These are phyloP conservation scores for Tolypocladium album DNA, from an alignment of 2,329 filamentous ascomycete species.

Conservation along the genomic window DNA sequence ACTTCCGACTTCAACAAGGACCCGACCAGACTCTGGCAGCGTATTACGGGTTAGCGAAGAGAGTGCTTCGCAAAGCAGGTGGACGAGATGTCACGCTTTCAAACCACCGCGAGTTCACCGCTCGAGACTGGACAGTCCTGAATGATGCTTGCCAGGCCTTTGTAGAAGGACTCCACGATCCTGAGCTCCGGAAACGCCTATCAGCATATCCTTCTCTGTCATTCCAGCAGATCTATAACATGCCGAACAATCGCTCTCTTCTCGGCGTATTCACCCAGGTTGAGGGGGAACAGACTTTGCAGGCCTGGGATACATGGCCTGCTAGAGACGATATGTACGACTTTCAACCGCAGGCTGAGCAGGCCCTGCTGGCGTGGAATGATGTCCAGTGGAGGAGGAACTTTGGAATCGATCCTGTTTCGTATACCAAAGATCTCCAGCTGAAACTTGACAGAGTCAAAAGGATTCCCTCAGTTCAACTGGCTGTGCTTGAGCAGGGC, in stretches of 20 bases:
- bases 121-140: conserved; percentile 35
- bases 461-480: conserved; percentile 39
- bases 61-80: conserved; percentile 35
- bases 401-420: conserved; percentile 34
- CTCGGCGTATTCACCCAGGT: conserved; percentile 41
- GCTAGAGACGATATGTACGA: conserved; percentile 8
- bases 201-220: conserved; percentile 35
- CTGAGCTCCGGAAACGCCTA: conserved; percentile 32
- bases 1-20: conserved; percentile 29
- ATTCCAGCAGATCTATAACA: conserved; percentile 15
- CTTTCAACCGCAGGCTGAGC: conserved; percentile 17
- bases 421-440: conserved; percentile 43
- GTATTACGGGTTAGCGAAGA: conserved; percentile 39
- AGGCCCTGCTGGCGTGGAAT: conserved; percentile 33
- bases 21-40: conserved; percentile 27
- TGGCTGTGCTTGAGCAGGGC: conserved; percentile 42
- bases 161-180: conserved; percentile 40
- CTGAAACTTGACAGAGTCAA: conserved; percentile 36
- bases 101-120: conserved; percentile 30
- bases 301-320: conserved; percentile 21
- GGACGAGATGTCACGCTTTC: conserved; percentile 39
- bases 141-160: conserved; percentile 43
- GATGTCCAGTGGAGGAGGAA: conserved; percentile 25
- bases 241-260: conserved; percentile 33
- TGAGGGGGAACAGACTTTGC: conserved; percentile 44